phyloP scores from a whole-genome alignment of 2,329 filamentous ascomycete species.

The Claviceps lovelessii region DNA sequence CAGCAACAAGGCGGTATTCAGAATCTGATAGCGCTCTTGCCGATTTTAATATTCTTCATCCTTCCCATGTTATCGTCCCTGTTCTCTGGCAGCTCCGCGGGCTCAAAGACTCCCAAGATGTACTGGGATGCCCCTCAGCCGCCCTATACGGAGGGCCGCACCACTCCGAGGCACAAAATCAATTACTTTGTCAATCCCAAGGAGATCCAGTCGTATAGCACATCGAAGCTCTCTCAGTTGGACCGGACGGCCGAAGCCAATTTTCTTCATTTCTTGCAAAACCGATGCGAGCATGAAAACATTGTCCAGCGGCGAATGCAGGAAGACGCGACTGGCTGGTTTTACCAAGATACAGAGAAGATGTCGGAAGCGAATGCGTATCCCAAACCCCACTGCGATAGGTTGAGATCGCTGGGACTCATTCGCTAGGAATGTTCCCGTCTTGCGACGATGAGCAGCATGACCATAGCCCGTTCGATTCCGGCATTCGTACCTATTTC shows the following conservation, averaged over 20 bases:
- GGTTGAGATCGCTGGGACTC: slow-evolving; percentile 29
- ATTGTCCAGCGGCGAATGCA: slow-evolving; percentile 49
- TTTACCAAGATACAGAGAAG: slow-evolving; percentile 66
- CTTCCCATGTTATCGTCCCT: slow-evolving; percentile 71
- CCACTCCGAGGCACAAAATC: slow-evolving; percentile 55
- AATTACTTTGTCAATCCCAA: slow-evolving; percentile 74
- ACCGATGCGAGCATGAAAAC: slow-evolving; percentile 63
- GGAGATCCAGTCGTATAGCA: slow-evolving; percentile 58
- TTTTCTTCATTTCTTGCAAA: slow-evolving; percentile 52
- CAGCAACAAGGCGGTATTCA: slow-evolving; percentile 38
- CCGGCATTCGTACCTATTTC: not conserved
- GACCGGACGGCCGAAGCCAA: slow-evolving; percentile 65
- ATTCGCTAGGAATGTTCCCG: slow-evolving; percentile 9
- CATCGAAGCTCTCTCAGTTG: slow-evolving; percentile 55
- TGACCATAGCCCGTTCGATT: not conserved
- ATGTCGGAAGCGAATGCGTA: slow-evolving; percentile 52
- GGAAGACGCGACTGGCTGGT: slow-evolving; percentile 76
- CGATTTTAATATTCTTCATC: slow-evolving; percentile 78
- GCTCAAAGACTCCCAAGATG: slow-evolving; percentile 49
- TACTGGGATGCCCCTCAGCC: slow-evolving; percentile 57
- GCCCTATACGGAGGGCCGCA: slow-evolving; percentile 61
- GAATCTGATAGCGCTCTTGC: slow-evolving; percentile 62
- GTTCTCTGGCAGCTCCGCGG: slow-evolving; percentile 39
- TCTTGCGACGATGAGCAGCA: not conserved
- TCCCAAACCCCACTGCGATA: slow-evolving; percentile 37